phyloP scores from a whole-genome alignment of 2,329 filamentous ascomycete species.

The Ophiostoma sp. region DNA sequence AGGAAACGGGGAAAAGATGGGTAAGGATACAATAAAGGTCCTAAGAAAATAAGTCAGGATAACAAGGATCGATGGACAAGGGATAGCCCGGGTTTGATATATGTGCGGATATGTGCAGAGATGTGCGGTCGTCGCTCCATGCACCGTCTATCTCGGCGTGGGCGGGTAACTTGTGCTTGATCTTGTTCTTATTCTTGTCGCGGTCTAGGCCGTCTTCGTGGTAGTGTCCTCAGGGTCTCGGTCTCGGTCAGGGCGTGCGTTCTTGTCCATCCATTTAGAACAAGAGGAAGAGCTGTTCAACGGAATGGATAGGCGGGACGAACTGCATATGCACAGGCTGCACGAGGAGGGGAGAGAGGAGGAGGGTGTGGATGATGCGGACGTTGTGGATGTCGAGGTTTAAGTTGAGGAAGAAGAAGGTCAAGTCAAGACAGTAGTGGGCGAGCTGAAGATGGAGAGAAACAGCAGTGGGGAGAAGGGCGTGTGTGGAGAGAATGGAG shows the following conservation, averaged over 20 bases:
- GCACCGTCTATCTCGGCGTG: background rate
- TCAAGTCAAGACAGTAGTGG: background rate
- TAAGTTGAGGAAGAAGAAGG: background rate
- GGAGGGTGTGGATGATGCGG: background rate
- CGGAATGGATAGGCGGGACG: background rate
- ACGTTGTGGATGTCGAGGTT: background rate
- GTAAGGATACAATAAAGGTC: background rate
- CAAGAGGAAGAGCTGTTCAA: background rate
- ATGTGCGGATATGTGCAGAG: background rate
- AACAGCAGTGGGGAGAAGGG: constrained; percentile 4
- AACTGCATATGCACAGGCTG: background rate
- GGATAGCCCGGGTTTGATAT: constrained; percentile 1
- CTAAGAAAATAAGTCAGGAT: background rate
- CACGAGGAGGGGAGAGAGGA: background rate
- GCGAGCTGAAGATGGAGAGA: constrained; percentile 3
- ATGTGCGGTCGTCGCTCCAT: background rate
- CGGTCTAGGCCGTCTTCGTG: background rate
- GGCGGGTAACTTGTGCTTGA: too few species aligned
- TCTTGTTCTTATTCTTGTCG: background rate
- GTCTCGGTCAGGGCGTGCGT: constrained; percentile 7
- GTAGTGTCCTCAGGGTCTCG: background rate
- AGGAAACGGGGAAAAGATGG: background rate
- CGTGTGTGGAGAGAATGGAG: background rate
- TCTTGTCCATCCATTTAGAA: background rate
- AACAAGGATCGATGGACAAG: background rate